Percentiles rank a stretch among this genome's conserved stretches.
These are phyloP conservation scores for Trametes pubescens DNA, from an alignment of 1,284 basidiomycete genomes.

Conservation along the genomic window DNA sequence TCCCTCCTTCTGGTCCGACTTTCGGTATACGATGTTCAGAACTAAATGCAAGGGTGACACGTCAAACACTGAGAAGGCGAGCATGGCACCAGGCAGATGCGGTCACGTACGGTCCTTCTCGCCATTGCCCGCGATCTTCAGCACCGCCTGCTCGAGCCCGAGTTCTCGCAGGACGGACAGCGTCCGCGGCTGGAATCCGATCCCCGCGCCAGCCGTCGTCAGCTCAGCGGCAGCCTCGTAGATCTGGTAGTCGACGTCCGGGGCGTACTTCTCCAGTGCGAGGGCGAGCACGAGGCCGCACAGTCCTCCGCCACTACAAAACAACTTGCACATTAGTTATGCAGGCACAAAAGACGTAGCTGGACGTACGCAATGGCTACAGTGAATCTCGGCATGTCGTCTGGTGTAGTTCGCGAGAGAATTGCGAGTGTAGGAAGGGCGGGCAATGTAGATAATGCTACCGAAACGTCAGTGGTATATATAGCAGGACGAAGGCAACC, in stretches of 20 bases:
- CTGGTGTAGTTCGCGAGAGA: too few relatives aligned
- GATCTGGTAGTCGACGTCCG: slow-evolving; percentile 50
- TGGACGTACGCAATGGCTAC: slow-evolving; percentile 23
- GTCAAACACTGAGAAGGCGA: too few relatives aligned
- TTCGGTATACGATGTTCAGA: slow-evolving; percentile 17
- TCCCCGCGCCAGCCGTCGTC: slow-evolving; percentile 62
- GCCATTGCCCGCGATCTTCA: slow-evolving; percentile 51
- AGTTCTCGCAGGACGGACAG: slow-evolving; percentile 58
- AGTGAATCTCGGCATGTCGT: slow-evolving; percentile 17
- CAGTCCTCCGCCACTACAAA: slow-evolving; percentile 49
- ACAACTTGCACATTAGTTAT: neutral
- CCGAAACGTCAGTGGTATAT: neutral
- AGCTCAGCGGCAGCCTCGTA: slow-evolving; percentile 59
- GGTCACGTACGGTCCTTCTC: slow-evolving; percentile 25
- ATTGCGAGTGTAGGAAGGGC: too few relatives aligned
- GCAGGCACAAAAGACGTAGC: neutral
- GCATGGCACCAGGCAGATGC: neutral
- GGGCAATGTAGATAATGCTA: too few relatives aligned
- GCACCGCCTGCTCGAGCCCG: slow-evolving; percentile 56
- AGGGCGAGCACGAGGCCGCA: slow-evolving; percentile 47
- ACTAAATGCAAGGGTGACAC: slow-evolving; percentile 1
- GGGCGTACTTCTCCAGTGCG: slow-evolving; percentile 44
- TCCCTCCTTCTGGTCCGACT: slow-evolving; percentile 44
- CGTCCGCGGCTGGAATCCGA: slow-evolving; percentile 59
- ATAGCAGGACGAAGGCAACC: neutral